A percentile compares a stretch with the other conserved stretches of the same genome.
These are phyloP conservation scores for Alternaria sp. DNA, from an alignment of 2,329 filamentous ascomycete genomes.

Conservation along the genomic window DNA sequence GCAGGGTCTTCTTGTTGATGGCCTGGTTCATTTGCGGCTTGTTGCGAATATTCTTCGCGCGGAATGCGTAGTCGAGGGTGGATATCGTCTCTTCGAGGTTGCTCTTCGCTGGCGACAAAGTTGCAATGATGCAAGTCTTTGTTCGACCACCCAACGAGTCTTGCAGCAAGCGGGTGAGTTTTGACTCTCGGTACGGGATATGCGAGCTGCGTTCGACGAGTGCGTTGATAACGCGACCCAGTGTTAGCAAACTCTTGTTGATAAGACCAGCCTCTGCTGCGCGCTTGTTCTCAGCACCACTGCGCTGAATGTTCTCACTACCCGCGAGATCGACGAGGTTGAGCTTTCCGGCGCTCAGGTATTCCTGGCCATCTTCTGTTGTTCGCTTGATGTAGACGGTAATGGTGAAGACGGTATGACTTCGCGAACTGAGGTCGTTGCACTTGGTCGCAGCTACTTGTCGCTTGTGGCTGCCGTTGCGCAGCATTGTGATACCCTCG, in stretches of 20 bases:
- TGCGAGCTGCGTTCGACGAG: conserved; percentile 88
- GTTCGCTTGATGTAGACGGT: conserved; percentile 87
- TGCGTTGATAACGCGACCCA: conserved; percentile 96
- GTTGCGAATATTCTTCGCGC: conserved; percentile 98
- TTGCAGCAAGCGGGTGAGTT: conserved; percentile 91
- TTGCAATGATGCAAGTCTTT: conserved; percentile 98
- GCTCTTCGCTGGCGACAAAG: conserved; percentile 89
- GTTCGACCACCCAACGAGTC: conserved; percentile 94
- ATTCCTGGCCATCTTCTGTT: conserved; percentile 84
- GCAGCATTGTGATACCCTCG: conserved; percentile 86
- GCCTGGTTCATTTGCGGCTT: conserved; percentile 94
- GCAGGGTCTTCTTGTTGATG: conserved; percentile 89
- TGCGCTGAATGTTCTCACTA: conserved; percentile 96
- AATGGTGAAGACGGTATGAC: conserved; percentile 96
- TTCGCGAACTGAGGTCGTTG: conserved; percentile 95
- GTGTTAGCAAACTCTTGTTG: conserved; percentile 94
- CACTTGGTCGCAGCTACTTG: conserved; percentile 99
- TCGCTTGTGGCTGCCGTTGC: conserved; percentile 87
- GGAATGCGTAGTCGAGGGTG: conserved; percentile 95
- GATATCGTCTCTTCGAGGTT: conserved; percentile 98
- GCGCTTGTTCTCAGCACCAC: conserved; percentile 96
- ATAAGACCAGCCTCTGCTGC: conserved; percentile 95
- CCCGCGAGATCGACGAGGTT: conserved; percentile 96
- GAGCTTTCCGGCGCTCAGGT: conserved; percentile 87
- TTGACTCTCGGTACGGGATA: conserved; percentile 93